Percentiles rank a stretch among this genome's conserved stretches.
These are phyloP conservation scores for Mimosa pudica DNA, from an alignment of 306 rosid genomes.

Conservation along the genomic window DNA sequence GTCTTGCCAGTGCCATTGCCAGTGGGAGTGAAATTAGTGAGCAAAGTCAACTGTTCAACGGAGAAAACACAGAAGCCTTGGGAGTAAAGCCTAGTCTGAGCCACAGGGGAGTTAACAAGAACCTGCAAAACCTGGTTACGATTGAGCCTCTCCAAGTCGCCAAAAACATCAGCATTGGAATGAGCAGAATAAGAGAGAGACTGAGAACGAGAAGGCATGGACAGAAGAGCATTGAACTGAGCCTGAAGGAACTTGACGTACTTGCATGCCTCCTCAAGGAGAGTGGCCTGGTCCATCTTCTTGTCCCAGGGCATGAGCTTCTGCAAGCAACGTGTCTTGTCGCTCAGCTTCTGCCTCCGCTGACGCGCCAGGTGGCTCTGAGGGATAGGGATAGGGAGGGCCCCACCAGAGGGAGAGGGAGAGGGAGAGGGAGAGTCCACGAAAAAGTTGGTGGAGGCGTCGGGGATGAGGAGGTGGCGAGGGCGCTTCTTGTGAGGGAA, in stretches of 20 bases:
- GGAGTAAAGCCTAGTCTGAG: slow-evolving; percentile 65
- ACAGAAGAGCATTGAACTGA: slow-evolving; percentile 53
- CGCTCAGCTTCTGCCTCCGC: slow-evolving; percentile 74
- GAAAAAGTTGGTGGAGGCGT: background rate
- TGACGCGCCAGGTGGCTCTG: slow-evolving; percentile 58
- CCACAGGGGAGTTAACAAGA: slow-evolving; percentile 72
- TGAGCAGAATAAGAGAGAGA: background rate
- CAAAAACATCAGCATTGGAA: background rate
- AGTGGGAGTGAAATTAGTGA: slow-evolving; percentile 12
- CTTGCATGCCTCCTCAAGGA: slow-evolving; percentile 61
- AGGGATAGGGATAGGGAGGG: slow-evolving; percentile 25
- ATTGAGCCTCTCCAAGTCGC: slow-evolving; percentile 56
- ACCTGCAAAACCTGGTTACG: slow-evolving; percentile 73
- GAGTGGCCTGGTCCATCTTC: slow-evolving; percentile 84
- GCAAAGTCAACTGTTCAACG: slow-evolving; percentile 53
- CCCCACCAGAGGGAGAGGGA: background rate
- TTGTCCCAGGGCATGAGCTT: slow-evolving; percentile 83
- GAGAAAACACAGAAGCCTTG: slow-evolving; percentile 71
- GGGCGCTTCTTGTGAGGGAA: background rate
- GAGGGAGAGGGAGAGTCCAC: background rate
- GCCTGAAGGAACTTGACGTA: slow-evolving; percentile 82
- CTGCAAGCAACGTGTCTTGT: slow-evolving; percentile 79
- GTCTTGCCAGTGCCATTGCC: slow-evolving; percentile 31
- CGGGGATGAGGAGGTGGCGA: background rate
- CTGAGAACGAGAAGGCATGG: slow-evolving; percentile 59